Base-by-base conservation (phyloP, 2,329 filamentous ascomycete species). In the Daldinia sp. region DNA sequence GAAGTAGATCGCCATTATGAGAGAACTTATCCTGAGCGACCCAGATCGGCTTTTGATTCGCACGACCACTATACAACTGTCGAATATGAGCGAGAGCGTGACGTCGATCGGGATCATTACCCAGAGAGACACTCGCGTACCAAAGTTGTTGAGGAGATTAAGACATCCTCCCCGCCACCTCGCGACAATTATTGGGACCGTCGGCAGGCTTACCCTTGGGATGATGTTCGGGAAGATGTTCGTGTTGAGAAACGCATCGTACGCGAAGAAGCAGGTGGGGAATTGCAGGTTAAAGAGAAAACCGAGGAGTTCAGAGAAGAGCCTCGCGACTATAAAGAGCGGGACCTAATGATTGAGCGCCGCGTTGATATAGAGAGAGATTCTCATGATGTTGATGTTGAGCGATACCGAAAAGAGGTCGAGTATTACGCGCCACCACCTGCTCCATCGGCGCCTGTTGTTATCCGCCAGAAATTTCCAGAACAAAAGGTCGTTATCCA, bases 401-500 rank as follows among this genome's bases (percentile, higher is more conserved):
- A 90, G 76, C 84, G 83, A 75, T 89, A 88, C 74, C 85, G 85
- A 74, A 86, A 85, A 76, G 88, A 90, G 76, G 88, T 87, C 2
- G 88, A 90, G 72, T 90, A 89, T 76, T 90, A 86, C 73, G 81
- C 84, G 50, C 84, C 84, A 2, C 81, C 83, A 28, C 82, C 86
- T 23, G 84, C 85, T 12, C 78, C 83, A 9, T 82, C 76, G 3
- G 76, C 82, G 1, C 87, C 87, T 4, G 84, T 89, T 67, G 81
- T 89, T 61, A 87, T 89, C 69, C 86, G 87, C 58, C 85, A 87
- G 73, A 82, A 84, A 57, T 82, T 84, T 0, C 82, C 83, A 2
- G 86, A 89, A 74, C 87, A 89, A 74, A 85, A 86, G 74, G 88
- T 89, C 72, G 87, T 89, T 70, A 83, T 89, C 7, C 85, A 89